Evolutionary conservation across 164 flowering plant species (phyloP).

Genomic region (Akebia trifoliata): DNA sequence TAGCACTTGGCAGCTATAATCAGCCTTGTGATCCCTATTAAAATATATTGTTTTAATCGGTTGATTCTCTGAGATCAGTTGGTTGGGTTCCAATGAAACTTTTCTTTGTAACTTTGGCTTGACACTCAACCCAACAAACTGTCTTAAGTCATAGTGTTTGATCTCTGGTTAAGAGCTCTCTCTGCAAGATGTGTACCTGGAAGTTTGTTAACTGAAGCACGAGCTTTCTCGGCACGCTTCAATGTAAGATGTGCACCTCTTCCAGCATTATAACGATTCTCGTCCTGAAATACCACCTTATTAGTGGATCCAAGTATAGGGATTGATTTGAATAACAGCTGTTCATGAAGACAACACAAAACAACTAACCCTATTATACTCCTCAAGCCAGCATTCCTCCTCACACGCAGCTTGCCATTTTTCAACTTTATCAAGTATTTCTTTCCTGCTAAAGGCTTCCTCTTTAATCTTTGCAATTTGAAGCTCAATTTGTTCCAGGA

Average conservation of each 20-base stretch:
- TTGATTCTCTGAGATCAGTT: too few species aligned
- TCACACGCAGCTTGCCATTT: slow-evolving; percentile 79
- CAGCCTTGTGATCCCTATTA: too few species aligned
- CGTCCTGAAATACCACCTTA: slow-evolving; percentile 46
- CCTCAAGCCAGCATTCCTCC: slow-evolving; percentile 89
- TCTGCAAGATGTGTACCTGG: slow-evolving; percentile 40
- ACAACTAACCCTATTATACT: slow-evolving; percentile 59
- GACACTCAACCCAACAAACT: background rate
- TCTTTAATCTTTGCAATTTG: slow-evolving; percentile 60
- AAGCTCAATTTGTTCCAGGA: slow-evolving; percentile 58
- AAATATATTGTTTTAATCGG: too few species aligned
- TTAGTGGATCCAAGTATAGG: background rate
- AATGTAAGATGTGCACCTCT: slow-evolving; percentile 67
- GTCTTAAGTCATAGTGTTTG: background rate
- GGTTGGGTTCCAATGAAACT: too few species aligned
- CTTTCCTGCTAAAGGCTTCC: slow-evolving; percentile 69
- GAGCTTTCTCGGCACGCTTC: slow-evolving; percentile 83
- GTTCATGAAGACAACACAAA: background rate
- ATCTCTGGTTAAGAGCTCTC: background rate
- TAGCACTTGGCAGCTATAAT: too few species aligned
- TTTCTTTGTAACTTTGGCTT: background rate
- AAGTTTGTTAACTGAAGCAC: slow-evolving; percentile 51
- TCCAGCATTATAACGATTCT: slow-evolving; percentile 71
- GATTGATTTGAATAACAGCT: background rate
- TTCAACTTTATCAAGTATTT: slow-evolving; percentile 75